A percentile compares a stretch with the other conserved stretches of the same genome.
Conservation (phyloP, 148 eudicot species). For the Arctostaphylos glauca region DNA sequence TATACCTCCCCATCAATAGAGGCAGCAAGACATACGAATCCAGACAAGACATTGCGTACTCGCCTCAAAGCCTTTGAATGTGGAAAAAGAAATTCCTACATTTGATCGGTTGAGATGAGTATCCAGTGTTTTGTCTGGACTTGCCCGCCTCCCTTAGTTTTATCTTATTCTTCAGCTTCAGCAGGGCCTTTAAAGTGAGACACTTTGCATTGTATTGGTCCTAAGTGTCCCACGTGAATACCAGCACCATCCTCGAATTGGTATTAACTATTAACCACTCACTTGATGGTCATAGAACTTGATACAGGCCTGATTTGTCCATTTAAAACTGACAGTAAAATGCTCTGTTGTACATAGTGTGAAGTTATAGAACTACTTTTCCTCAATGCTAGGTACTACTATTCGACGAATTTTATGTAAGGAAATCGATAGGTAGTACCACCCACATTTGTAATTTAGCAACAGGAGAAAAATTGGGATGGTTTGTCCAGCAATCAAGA, state of each 20-base stretch:
- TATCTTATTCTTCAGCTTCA: no score
- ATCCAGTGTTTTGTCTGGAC: no score
- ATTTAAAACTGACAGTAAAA: neutral
- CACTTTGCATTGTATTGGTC: neutral
- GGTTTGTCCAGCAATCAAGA: conserved; percentile 15
- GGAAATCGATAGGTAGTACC: neutral
- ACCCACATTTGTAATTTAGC: neutral
- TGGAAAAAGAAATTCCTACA: no score
- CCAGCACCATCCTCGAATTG: neutral
- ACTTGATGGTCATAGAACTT: neutral
- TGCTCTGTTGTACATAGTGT: neutral
- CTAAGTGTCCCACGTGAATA: neutral
- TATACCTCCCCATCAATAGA: no score
- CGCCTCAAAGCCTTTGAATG: no score
- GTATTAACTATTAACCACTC: neutral
- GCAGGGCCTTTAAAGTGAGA: neutral
- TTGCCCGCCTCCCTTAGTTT: no score
- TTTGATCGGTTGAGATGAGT: no score
- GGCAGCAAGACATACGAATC: no score
- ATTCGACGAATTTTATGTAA: neutral
- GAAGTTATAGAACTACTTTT: conserved; percentile 11
- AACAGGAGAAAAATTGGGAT: neutral
- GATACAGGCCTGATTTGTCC: neutral
- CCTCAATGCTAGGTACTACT: neutral
- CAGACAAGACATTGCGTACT: no score